Percentiles rank a stretch among this genome's conserved stretches.
These are phyloP conservation scores for Neonectria sp. DNA, from an alignment of 2,329 filamentous ascomycete species.

Conservation along the genomic window DNA sequence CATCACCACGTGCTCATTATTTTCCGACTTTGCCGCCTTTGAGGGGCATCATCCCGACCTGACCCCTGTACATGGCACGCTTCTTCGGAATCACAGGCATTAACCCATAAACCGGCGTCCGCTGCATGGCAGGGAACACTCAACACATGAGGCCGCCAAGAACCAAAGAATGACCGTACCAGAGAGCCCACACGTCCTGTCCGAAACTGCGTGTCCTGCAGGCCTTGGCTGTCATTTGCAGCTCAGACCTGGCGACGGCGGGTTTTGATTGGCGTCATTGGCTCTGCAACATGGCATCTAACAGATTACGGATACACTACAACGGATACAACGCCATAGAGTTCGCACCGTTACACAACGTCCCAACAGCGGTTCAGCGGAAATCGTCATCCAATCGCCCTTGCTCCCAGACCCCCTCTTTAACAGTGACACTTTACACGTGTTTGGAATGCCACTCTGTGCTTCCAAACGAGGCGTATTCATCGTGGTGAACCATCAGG, in stretches of 20 bases:
- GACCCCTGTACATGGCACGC: conserved; percentile 28
- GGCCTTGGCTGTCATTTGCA: conserved; percentile 31
- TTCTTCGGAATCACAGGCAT: conserved; percentile 38
- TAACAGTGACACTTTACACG: not conserved
- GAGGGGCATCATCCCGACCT: conserved; percentile 14
- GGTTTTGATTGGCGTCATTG: conserved; percentile 5
- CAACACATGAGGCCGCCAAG: conserved; percentile 10
- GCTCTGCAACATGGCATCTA: conserved; percentile 9
- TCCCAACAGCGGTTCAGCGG: conserved; percentile 12
- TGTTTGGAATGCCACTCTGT: conserved; percentile 9
- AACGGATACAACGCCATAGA: conserved; percentile 6
- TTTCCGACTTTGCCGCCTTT: conserved; percentile 12
- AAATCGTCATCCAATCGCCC: conserved; percentile 25
- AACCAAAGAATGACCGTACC: conserved; percentile 21
- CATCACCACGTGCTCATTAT: conserved; percentile 12
- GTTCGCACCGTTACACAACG: conserved; percentile 31
- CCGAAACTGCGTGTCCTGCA: conserved; percentile 36
- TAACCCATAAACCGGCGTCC: conserved; percentile 20
- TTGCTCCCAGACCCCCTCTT: not conserved
- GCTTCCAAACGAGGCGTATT: not conserved
- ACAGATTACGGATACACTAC: conserved; percentile 11
- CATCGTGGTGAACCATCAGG: conserved; percentile 1
- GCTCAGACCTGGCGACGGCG: conserved; percentile 28
- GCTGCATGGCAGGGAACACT: conserved; percentile 34
- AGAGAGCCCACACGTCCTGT: conserved; percentile 33